Base-by-base conservation (phyloP, 768 basidiomycete species). In the Leccinum arenicola region DNA sequence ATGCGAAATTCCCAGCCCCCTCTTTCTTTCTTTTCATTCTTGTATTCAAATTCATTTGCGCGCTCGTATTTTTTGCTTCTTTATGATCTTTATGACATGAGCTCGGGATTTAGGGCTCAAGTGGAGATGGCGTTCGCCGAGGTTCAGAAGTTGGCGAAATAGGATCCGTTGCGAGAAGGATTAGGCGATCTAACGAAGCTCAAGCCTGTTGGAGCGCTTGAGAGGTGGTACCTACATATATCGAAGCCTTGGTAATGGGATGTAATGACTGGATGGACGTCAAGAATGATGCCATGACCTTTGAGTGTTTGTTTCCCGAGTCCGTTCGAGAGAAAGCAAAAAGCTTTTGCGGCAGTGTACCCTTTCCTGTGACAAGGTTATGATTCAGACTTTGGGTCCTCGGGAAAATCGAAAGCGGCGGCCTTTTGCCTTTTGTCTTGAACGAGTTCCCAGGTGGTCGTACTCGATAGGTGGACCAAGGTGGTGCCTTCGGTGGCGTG, bases 241-340 rank as follows among this genome's bases (percentile, higher is more conserved):
- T 53, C 77, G 74, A 35, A 12, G 12, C 33, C 59, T 78, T 78
- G 25, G 66, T 75, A 51, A 81, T 55, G 15, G 73, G 52, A 63
- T 14, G 59, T 29, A 53, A 54, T 60, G 27, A 55, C 49, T 19
- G 53, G 63, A 21, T 54, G 21, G 27, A 68, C 50, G 50, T 76
- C 70, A 59, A 76, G 71, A 55, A 80, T 73, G 52, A 76, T 80
- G n/a, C 78, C 81, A 67, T 82, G 78, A 49, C 84, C 81, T 66
- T 82, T 77, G 64, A 84, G 74, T 1, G 76, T 76, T 56, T 83
- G 84, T 65, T 91, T 87, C 58, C 89, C 83, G 66, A 93, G 90
- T 71, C 83, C 84, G 45, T 83, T 78, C 17, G 95, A 81, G 40
- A 96, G 81, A 68, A 88, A 93, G 70, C 94, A 95, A 73, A 95